phyloP scores from a whole-genome alignment of 2,329 filamentous ascomycete genomes.

The Arachnomyces sp. region DNA sequence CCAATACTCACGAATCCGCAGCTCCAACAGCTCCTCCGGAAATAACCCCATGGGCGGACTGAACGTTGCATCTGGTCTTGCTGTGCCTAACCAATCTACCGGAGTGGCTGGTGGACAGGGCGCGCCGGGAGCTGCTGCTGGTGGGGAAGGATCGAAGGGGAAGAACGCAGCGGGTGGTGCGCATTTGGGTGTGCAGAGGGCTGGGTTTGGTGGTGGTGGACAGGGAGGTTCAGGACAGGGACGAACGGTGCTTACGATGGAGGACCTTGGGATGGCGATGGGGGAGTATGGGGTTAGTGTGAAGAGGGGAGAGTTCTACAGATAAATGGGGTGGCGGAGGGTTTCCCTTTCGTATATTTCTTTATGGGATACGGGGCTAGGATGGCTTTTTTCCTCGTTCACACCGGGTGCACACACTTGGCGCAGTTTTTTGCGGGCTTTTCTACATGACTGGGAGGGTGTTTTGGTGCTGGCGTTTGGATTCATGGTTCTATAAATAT shows the following conservation, averaged over 20 bases:
- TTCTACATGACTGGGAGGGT: not conserved
- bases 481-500: too few relatives aligned
- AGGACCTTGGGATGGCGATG: conserved; percentile 96
- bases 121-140: conserved; percentile 27
- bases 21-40: conserved; percentile 75
- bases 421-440: not conserved
- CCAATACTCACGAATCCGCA: conserved; percentile 91
- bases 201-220: conserved; percentile 79
- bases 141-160: conserved; percentile 35
- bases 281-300: conserved; percentile 97
- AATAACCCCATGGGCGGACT: conserved; percentile 89
- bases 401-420: not conserved
- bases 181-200: conserved; percentile 65
- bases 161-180: conserved; percentile 40
- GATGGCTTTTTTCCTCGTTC: too few relatives aligned
- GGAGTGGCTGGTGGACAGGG: conserved; percentile 46
- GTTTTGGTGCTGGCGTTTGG: not conserved
- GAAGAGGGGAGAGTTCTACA: conserved; percentile 94
- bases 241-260: conserved; percentile 93
- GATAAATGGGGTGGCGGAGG: conserved; percentile 41
- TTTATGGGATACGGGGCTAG: too few relatives aligned
- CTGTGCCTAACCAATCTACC: conserved; percentile 48
- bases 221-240: conserved; percentile 77
- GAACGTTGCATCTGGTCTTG: conserved; percentile 56
- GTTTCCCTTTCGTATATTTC: not conserved